Conservation (phyloP, 192 early-diverging fungal genomes). For the Linnemannia exigua region DNA sequence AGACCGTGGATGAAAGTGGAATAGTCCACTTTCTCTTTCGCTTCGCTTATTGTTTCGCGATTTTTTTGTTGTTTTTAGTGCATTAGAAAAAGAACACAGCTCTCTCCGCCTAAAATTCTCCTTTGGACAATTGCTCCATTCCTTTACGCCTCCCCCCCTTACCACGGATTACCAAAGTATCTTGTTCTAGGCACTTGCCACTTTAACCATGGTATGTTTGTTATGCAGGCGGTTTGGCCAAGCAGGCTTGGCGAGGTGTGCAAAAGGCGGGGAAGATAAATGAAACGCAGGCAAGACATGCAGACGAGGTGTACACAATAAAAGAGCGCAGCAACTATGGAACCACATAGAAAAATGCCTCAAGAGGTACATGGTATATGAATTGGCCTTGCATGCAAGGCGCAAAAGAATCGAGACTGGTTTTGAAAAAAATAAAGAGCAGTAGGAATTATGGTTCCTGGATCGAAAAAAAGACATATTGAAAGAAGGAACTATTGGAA, state of each 20-base stretch:
- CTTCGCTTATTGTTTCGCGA: slow-evolving; percentile 4
- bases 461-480: background rate
- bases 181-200: background rate
- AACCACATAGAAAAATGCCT: slow-evolving; percentile 11
- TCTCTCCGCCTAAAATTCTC: background rate
- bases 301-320: background rate
- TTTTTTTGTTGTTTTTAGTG: background rate
- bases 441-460: background rate
- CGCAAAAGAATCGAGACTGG: background rate
- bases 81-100: background rate
- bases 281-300: background rate
- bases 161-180: background rate
- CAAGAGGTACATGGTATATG: background rate
- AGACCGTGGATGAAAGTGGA: no score
- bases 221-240: background rate
- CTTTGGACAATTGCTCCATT: background rate
- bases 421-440: background rate
- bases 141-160: background rate
- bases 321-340: slow-evolving; percentile 6
- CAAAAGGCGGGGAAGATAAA: background rate
- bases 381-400: background rate
- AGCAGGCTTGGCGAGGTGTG: background rate
- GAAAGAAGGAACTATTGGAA: background rate
- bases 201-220: background rate
- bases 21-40: background rate